Conservation (phyloP, 2,329 filamentous ascomycete genomes). For the Camptophora hylomeconis region DNA sequence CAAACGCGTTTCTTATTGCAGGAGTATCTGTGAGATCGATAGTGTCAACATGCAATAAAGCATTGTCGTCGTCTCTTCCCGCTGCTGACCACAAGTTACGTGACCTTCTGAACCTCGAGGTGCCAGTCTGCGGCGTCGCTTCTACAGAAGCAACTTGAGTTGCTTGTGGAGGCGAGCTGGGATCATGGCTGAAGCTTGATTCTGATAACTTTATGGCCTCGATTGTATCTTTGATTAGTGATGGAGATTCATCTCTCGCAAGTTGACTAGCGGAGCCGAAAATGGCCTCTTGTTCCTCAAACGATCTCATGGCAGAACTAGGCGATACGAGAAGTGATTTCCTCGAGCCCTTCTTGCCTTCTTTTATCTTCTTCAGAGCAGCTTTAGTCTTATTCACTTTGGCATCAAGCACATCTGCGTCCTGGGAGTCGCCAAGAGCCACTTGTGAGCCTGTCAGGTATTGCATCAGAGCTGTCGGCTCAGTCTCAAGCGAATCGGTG, state of each 20-base stretch:
- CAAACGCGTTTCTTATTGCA: slow-evolving; percentile 13
- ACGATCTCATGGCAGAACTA: slow-evolving; percentile 50
- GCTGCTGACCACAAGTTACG: slow-evolving; percentile 56
- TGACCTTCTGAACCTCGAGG: slow-evolving; percentile 21
- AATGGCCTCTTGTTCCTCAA: slow-evolving; percentile 59
- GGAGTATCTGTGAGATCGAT: slow-evolving; percentile 44
- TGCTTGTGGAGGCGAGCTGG: slow-evolving; percentile 8
- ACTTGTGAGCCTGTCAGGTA: slow-evolving; percentile 30
- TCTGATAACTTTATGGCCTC: slow-evolving; percentile 49
- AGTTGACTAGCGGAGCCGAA: slow-evolving; percentile 83
- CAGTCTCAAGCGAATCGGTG: slow-evolving; percentile 24
- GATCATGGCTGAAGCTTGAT: slow-evolving; percentile 8
- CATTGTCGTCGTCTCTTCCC: slow-evolving; percentile 52
- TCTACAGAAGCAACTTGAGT: slow-evolving; percentile 12
- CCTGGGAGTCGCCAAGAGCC: slow-evolving; percentile 11
- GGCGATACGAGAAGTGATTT: slow-evolving; percentile 51
- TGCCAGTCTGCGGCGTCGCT: slow-evolving; percentile 19
- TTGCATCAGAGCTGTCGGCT: slow-evolving; percentile 28
- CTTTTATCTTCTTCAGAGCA: slow-evolving; percentile 7
- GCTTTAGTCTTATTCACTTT: slow-evolving; percentile 10
- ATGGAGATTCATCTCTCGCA: slow-evolving; percentile 57
- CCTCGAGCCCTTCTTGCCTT: slow-evolving; percentile 21
- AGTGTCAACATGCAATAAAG: slow-evolving; percentile 49
- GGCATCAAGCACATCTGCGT: slow-evolving; percentile 18
- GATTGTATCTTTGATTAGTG: slow-evolving; percentile 49